Evolutionary conservation across 495 filamentous ascomycete genomes (phyloP).

Genomic region (Ascobolus immersus): DNA sequence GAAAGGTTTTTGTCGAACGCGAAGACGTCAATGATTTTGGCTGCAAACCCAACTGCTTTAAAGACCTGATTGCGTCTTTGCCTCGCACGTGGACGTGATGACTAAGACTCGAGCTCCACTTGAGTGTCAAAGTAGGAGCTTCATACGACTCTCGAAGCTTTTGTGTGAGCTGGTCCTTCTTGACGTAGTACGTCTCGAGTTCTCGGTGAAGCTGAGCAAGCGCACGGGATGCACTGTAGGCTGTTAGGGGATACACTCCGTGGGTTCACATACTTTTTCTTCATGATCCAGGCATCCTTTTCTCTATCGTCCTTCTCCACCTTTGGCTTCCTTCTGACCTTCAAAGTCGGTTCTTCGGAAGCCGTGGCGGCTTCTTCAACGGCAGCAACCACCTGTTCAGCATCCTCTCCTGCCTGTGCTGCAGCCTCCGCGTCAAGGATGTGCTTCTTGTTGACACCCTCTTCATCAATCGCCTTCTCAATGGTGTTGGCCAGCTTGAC

Average conservation of each 20-base stretch:
- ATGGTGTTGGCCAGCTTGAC: slow-evolving; percentile 43
- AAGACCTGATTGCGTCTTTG: slow-evolving; percentile 38
- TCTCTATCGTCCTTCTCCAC: slow-evolving; percentile 15
- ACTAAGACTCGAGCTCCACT: slow-evolving; percentile 59
- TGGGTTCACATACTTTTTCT: slow-evolving; percentile 23
- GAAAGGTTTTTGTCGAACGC: too few species aligned
- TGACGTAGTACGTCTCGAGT: slow-evolving; percentile 29
- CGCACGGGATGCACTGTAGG: slow-evolving; percentile 35
- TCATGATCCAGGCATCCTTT: slow-evolving; percentile 68
- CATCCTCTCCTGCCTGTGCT: slow-evolving; percentile 41
- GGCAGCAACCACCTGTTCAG: slow-evolving; percentile 39
- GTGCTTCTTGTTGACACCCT: slow-evolving; percentile 58
- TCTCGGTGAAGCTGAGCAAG: slow-evolving; percentile 40
- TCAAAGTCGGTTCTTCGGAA: slow-evolving; percentile 25
- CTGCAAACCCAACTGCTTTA: too few species aligned
- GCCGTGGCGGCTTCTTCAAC: slow-evolving; percentile 31
- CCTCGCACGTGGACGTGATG: slow-evolving; percentile 82
- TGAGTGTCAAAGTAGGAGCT: slow-evolving; percentile 41
- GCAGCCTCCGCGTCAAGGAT: too few species aligned
- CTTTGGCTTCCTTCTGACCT: slow-evolving; percentile 20
- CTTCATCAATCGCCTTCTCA: slow-evolving; percentile 64
- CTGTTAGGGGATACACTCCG: too few species aligned
- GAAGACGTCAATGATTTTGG: too few species aligned
- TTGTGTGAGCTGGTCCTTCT: slow-evolving; percentile 34
- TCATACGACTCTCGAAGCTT: slow-evolving; percentile 33